These are phyloP conservation scores for Verticillium klebahnii DNA, from an alignment of 2,329 filamentous ascomycete species.

Conservation along the genomic window DNA sequence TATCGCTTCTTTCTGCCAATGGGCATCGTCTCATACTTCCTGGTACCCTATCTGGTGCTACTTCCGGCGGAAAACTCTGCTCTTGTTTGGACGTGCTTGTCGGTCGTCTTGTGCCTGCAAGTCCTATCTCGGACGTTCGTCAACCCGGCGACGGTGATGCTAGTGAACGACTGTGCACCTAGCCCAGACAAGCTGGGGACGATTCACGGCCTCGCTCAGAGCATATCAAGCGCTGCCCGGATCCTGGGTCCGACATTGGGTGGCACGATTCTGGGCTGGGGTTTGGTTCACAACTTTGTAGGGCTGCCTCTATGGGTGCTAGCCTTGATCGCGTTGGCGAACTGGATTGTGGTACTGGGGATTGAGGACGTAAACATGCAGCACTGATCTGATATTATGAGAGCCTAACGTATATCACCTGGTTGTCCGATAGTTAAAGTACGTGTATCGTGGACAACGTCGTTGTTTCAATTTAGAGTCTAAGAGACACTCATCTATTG, in stretches of 20 bases:
- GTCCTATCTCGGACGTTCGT: constrained; percentile 18
- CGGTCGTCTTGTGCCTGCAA: constrained; percentile 13
- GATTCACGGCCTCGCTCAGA: constrained; percentile 18
- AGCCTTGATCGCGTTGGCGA: constrained; percentile 1
- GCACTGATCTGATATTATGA: neutral
- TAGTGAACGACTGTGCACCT: constrained; percentile 19
- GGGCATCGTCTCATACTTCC: constrained; percentile 15
- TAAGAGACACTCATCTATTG: too few species aligned
- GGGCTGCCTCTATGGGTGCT: constrained; percentile 16
- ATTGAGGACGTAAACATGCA: constrained; percentile 7
- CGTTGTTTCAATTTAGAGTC: too few species aligned
- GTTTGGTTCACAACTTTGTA: constrained; percentile 15
- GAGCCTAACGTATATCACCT: too few species aligned
- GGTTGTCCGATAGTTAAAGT: too few species aligned
- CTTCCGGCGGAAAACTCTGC: constrained; percentile 8
- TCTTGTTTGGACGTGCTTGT: constrained; percentile 14
- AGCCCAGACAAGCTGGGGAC: constrained; percentile 16
- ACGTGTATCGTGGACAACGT: too few species aligned
- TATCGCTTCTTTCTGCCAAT: constrained; percentile 16
- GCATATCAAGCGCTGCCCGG: constrained; percentile 16
- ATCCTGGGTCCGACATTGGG: constrained; percentile 18
- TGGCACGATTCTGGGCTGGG: constrained; percentile 17
- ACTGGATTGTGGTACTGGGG: constrained; percentile 8
- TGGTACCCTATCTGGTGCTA: constrained; percentile 16
- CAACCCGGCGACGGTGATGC: constrained; percentile 17